A percentile compares a stretch with the other conserved stretches of the same genome.
phyloP scores from a whole-genome alignment of 306 rosid genomes.

The Pachyrhizus erosus region DNA sequence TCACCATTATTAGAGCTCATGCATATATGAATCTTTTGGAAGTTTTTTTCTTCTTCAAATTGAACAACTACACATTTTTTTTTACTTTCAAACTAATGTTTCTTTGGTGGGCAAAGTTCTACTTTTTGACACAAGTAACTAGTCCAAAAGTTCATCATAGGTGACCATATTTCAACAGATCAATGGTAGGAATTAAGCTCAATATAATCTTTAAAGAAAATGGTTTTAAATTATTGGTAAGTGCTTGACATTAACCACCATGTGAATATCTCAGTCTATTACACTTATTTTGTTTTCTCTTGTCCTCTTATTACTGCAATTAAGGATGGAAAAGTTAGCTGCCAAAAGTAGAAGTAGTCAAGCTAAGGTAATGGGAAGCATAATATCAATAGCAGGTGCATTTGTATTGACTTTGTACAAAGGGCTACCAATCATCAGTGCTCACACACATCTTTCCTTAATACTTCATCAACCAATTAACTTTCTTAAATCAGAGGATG shows the following conservation, averaged over 20 bases:
- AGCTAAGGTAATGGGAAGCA: constrained; percentile 82
- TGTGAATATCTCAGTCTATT: background rate
- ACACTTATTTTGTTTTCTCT: background rate
- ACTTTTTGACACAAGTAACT: background rate
- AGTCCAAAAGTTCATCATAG: background rate
- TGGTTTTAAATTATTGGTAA: background rate
- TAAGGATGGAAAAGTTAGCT: constrained; percentile 81
- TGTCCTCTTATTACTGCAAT: background rate
- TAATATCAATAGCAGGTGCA: constrained; percentile 84
- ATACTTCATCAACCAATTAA: constrained; percentile 43
- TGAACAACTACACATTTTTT: background rate
- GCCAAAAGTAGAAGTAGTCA: constrained; percentile 67
- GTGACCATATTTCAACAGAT: background rate
- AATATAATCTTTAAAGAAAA: constrained; percentile 12
- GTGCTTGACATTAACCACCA: background rate
- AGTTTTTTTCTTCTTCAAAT: background rate
- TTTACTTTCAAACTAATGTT: background rate
- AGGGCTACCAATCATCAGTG: constrained; percentile 61
- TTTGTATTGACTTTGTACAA: constrained; percentile 79
- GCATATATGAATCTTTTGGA: background rate
- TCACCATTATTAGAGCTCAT: background rate
- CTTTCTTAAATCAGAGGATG: constrained; percentile 43
- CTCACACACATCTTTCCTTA: constrained; percentile 30
- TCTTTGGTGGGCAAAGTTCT: background rate
- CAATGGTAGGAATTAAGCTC: background rate